Conservation (phyloP, 345 rosid species). For the Euphorbia peplus region DNA sequence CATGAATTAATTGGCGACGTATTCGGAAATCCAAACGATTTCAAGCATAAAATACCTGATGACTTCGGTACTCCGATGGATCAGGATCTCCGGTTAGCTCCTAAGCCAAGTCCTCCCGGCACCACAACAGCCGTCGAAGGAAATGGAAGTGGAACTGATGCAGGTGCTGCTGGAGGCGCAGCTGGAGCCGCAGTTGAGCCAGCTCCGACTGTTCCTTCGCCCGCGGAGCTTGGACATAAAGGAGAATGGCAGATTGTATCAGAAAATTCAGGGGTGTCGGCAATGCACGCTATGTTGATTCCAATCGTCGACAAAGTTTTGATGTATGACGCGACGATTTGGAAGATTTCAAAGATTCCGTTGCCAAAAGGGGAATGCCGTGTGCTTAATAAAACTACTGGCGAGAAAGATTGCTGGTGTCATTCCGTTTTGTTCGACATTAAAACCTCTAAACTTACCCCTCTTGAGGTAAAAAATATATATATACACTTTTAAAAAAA, state of each 20-base stretch:
- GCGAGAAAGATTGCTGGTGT: conserved; percentile 53
- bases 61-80: conserved; percentile 16
- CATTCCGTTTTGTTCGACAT: conserved; percentile 65
- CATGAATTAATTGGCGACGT: conserved; percentile 27
- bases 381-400: conserved; percentile 20
- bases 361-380: conserved; percentile 48
- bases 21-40: conserved; percentile 25
- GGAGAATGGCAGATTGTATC: conserved; percentile 63
- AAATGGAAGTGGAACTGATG: neutral
- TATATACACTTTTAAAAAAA: too few species aligned
- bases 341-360: conserved; percentile 45
- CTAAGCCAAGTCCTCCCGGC: too few species aligned
- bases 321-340: conserved; percentile 73
- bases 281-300: conserved; percentile 72
- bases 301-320: conserved; percentile 54
- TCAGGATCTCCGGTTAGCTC: neutral
- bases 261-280: conserved; percentile 69
- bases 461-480: conserved; percentile 62
- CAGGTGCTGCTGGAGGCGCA: neutral
- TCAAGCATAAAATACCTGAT: neutral
- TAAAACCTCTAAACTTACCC: conserved; percentile 33
- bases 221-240: conserved; percentile 10
- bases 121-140: neutral
- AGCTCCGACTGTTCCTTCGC: too few species aligned
- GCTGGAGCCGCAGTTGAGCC: neutral